Evolutionary conservation across 768 basidiomycete species (phyloP), one percentile per base, ranked within the genome.

Genomic region (Naganishia vaughanmartiniae): DNA sequence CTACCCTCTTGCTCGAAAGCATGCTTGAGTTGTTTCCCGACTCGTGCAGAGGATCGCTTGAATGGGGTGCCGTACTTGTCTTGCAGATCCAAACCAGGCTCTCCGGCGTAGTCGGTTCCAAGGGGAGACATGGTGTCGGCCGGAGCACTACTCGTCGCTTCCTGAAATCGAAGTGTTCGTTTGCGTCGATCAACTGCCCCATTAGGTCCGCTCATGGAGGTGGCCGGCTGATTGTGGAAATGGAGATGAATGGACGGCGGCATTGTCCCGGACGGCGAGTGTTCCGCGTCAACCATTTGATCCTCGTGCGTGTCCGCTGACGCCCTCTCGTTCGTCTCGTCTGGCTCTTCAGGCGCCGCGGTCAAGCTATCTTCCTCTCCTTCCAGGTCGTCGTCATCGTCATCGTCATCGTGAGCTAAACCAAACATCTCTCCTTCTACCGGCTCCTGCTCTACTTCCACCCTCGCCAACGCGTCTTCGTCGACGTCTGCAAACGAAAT

Each of bases 41-140:
- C 21, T 63, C 60, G 60, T 7, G 60, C 42, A 4, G 60, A 63
- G 46, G 60, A 63, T 15, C 60, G 60, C 39, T 63, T 63, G 60
- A 63, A 63, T 42, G 60, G 60, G 6, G 60, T 63, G 3, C 60
- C 60, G 30, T 63, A 63, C 60, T 63, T 63, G 60, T 63, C 60
- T 26, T 30, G 34, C 42, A 30, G 42, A 45, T 58, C 17, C 15
- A 34, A 34, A 6, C 33, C 48, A 51, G 48, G 24, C 19, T 26
- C 48, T 24, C 48, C 21, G 17, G 30, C 57, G 57, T 58, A 15
- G 9, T 58, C 57, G 17, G 31, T 3, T 14, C 14, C 2, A 42
- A 34, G 57, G n/a, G 11, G 36, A 42, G 57, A 33, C 42, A 15
- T 42, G 42, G 42, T 42, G 14, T 33, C 57, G 2, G 14, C 14